Base-by-base conservation (phyloP, 305 asterid genomes). In the Rubia tinctorum region DNA sequence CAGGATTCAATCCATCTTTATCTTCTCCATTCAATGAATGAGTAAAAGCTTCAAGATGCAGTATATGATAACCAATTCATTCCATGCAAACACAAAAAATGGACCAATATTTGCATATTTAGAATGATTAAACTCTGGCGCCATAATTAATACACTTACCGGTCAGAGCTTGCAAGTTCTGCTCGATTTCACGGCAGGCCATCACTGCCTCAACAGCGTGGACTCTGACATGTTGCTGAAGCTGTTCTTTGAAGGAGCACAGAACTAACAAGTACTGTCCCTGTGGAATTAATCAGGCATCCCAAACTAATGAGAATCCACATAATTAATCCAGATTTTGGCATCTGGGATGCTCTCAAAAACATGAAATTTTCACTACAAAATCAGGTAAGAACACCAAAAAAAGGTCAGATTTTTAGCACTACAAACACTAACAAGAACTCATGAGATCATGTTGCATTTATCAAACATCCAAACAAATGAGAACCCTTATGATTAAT, bases 181-280 rank as follows among this genome's bases (percentile, higher is more conserved):
- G 97, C 70, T 94, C 97, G 76, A 94, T 91, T 80, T 94, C 97
- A 76, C 97, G 91, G 88, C 97, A 91, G 80, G 97, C 97, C 96
- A 94, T 91, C 77, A 91, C 97, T 68, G 98, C 98, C 83, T 94
- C 97, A 71, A 91, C 97, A 71, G 97, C 98, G 74, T 90, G 97
- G 71, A 92, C 87, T 86, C 98, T 90, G 85, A 95, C 98, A 85
- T 95, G 99, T 73, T 92, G 95, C 91, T 95, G 98, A 77, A 92
- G 87, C 81, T 95, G 95, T 77, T 95, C 98, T 86, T 91, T 90
- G 47, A 95, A 95, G 18, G 99, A 89, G 68, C 96, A 92, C 84
- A 95, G 77, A 68, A 89, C 91, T 63, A 95, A 77, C 96, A 89
- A 79, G 75, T 95, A 92, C 80, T 91, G 98, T 74, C 90, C 88